phyloP scores from a whole-genome alignment of 495 filamentous ascomycete species.

The Daldinia decipiens region DNA sequence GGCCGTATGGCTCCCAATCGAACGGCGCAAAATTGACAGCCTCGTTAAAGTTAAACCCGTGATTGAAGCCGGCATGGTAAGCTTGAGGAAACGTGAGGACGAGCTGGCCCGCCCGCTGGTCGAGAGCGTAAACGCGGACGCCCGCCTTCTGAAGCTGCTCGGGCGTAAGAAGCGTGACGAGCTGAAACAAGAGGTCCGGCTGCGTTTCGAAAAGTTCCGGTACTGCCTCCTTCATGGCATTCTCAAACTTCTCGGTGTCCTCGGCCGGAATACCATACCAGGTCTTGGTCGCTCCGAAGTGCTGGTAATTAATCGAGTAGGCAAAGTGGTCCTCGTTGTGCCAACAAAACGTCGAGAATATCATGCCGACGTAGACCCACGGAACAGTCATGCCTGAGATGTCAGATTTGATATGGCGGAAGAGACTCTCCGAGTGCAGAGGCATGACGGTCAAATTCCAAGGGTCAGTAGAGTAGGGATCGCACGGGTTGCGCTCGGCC shows the following conservation, averaged over 20 bases:
- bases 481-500: conserved; percentile 86
- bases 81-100: conserved; percentile 95
- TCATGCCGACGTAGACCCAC: conserved; percentile 99
- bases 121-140: conserved; percentile 89
- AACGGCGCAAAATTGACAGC: conserved; percentile 96
- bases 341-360: conserved; percentile 99
- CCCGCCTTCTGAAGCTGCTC: conserved; percentile 96
- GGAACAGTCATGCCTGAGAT: conserved; percentile 99
- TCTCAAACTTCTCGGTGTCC: conserved; percentile 93
- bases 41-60: conserved; percentile 99
- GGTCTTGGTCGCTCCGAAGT: conserved; percentile 98
- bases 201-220: conserved; percentile 97
- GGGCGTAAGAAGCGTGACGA: conserved; percentile 92
- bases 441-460: conserved; percentile 98
- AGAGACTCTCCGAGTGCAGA: conserved; percentile 89
- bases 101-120: conserved; percentile 95
- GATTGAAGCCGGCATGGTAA: conserved; percentile 94
- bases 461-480: conserved; percentile 85
- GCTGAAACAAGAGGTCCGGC: conserved; percentile 94
- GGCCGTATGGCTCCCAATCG: conserved; percentile 97
- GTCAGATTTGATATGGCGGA: conserved; percentile 96
- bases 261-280: conserved; percentile 98
- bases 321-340: conserved; percentile 98
- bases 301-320: conserved; percentile 98
- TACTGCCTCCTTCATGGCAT: conserved; percentile 93